phyloP scores from a whole-genome alignment of 1,284 basidiomycete species.

The Puccinia coronata region DNA sequence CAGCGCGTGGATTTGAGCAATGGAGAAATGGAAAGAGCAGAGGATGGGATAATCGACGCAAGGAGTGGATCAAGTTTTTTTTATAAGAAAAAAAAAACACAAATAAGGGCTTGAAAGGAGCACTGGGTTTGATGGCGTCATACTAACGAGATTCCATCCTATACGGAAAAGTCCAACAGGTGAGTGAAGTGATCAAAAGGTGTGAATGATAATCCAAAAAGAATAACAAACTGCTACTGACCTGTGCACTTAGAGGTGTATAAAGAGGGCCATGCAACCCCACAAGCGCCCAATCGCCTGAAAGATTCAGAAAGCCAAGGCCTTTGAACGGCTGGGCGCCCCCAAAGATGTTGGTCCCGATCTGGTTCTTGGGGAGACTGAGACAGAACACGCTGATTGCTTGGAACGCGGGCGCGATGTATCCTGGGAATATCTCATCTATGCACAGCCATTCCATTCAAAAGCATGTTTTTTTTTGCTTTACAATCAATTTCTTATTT shows the following conservation, averaged over 20 bases:
- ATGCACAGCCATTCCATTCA: no score
- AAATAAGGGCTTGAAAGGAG: not conserved
- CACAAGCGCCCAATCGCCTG: slow-evolving; percentile 37
- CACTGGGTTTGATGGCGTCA: slow-evolving; percentile 24
- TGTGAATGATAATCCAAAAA: no score
- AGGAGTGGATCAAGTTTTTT: not conserved
- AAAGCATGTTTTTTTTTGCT: no score
- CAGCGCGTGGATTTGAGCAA: not conserved
- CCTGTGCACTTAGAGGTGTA: slow-evolving; percentile 25
- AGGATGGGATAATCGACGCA: not conserved
- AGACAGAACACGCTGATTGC: slow-evolving; percentile 42
- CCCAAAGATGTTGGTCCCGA: slow-evolving; percentile 25
- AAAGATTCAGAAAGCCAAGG: slow-evolving; percentile 30
- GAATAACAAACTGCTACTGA: no score
- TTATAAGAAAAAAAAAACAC: not conserved
- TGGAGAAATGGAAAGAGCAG: not conserved
- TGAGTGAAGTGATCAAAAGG: no score
- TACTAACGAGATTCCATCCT: slow-evolving; percentile 50
- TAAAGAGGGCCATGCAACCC: slow-evolving; percentile 24
- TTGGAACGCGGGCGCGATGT: slow-evolving; percentile 36
- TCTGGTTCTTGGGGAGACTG: slow-evolving; percentile 8
- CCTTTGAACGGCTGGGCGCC: slow-evolving; percentile 40
- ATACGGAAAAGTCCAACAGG: no score
- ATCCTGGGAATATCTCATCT: slow-evolving; percentile 45
- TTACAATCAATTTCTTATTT: no score